Conservation (phyloP, 768 basidiomycete genomes). For the Coprinopsis sp. region DNA sequence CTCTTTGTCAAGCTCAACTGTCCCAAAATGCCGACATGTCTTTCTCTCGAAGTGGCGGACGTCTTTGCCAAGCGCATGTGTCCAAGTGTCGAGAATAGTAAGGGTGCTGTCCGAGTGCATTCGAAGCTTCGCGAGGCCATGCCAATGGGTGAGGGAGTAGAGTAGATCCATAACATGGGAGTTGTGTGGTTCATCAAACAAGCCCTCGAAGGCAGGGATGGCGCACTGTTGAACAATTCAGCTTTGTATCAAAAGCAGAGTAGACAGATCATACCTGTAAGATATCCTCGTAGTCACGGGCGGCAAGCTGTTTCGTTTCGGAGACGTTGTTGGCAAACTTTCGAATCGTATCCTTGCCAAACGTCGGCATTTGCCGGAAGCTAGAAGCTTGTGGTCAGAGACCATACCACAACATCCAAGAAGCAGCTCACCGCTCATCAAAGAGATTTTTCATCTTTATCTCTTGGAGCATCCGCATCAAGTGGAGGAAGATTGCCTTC, state of each 20-base stretch:
- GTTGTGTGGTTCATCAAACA: conserved; percentile 22
- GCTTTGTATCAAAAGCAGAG: not conserved
- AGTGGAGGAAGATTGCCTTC: conserved; percentile 31
- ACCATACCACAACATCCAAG: not conserved
- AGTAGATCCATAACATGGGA: conserved; percentile 2
- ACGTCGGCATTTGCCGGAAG: conserved; percentile 21
- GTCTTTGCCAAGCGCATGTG: not conserved
- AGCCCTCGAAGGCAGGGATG: conserved; percentile 30
- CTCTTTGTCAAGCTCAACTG: not conserved
- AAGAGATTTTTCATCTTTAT: conserved; percentile 12
- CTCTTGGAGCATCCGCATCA: conserved; percentile 25
- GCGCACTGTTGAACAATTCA: conserved; percentile 20
- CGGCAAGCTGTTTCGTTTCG: conserved; percentile 28
- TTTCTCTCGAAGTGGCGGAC: not conserved
- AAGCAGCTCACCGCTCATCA: conserved; percentile 16
- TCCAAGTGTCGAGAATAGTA: not conserved
- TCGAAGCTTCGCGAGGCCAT: conserved; percentile 13
- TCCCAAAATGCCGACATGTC: not conserved
- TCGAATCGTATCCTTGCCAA: conserved; percentile 28
- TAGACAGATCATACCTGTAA: conserved; percentile 24
- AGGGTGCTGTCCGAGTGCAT: conserved; percentile 12
- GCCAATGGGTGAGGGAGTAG: conserved; percentile 9
- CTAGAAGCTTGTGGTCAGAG: conserved; percentile 19
- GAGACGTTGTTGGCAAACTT: conserved; percentile 26
- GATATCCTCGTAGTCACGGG: conserved; percentile 34